These are phyloP conservation scores for Byssochlamys sp. DNA, from an alignment of 2,329 filamentous ascomycete species.

Conservation along the genomic window DNA sequence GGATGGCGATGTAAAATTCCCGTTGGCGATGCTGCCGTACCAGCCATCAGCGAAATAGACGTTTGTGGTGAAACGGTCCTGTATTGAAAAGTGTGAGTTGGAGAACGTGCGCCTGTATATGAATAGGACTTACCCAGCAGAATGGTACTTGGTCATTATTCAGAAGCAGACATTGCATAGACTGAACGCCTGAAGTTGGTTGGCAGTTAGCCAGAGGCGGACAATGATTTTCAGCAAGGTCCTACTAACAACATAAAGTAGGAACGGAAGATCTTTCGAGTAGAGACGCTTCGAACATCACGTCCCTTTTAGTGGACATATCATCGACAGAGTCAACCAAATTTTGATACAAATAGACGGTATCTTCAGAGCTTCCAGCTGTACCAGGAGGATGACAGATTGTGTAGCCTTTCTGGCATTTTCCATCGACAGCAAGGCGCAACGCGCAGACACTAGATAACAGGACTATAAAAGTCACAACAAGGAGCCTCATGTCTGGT, in stretches of 20 bases:
- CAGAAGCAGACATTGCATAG: neutral
- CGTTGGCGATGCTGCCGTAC: constrained; percentile 3
- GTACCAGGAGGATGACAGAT: neutral
- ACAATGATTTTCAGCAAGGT: no score
- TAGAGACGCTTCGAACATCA: neutral
- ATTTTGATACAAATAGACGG: neutral
- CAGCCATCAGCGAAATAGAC: constrained; percentile 3
- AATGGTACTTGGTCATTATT: constrained; percentile 1
- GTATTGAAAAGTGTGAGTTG: neutral
- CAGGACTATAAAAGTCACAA: neutral
- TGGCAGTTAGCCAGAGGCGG: neutral
- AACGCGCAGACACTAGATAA: neutral
- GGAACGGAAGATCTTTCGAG: neutral
- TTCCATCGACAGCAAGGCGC: neutral
- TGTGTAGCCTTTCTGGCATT: neutral
- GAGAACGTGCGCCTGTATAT: no score
- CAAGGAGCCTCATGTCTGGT: neutral
- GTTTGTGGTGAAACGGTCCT: constrained; percentile 1
- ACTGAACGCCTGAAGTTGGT: neutral
- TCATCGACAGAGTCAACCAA: neutral
- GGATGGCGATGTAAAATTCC: neutral
- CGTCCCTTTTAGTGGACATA: neutral
- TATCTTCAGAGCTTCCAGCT: neutral
- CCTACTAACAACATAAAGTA: neutral
- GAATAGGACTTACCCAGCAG: neutral